Conservation (phyloP, 1,139 yeast species). For the Zygosaccharomyces sapae region DNA sequence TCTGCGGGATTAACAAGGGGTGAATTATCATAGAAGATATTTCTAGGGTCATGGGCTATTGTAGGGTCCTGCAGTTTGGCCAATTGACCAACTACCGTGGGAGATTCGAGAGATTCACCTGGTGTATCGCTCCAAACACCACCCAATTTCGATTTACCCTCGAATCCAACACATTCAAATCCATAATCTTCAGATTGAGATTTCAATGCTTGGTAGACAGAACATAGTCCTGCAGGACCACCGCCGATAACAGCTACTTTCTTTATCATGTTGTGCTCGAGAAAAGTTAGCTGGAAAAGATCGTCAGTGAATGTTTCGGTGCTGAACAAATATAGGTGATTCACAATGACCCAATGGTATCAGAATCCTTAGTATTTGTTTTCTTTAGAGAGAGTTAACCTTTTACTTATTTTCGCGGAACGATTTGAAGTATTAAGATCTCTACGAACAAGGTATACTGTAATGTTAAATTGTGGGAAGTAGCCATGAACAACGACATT, state of each 20-base stretch:
- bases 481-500: constrained; percentile 34
- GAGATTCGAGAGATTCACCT: constrained; percentile 11
- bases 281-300: not conserved
- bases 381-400: not conserved
- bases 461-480: not conserved
- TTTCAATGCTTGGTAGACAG: constrained; percentile 34
- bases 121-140: constrained; percentile 39
- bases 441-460: too few species aligned
- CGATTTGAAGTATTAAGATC: not conserved
- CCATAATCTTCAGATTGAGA: constrained; percentile 7
- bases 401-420: not conserved
- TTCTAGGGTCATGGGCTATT: constrained; percentile 10
- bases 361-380: too few species aligned
- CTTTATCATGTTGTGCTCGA: constrained; percentile 16
- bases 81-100: constrained; percentile 14
- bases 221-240: constrained; percentile 40
- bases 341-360: too few species aligned
- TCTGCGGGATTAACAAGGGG: constrained; percentile 13
- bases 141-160: constrained; percentile 37
- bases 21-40: constrained; percentile 15
- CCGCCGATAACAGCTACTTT: constrained; percentile 41
- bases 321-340: too few species aligned
- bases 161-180: constrained; percentile 38
- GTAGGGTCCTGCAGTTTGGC: constrained; percentile 8
- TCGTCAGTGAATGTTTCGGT: not conserved